Conservation (phyloP, 1,284 basidiomycete genomes). For the Cyathus pygmaeus region DNA sequence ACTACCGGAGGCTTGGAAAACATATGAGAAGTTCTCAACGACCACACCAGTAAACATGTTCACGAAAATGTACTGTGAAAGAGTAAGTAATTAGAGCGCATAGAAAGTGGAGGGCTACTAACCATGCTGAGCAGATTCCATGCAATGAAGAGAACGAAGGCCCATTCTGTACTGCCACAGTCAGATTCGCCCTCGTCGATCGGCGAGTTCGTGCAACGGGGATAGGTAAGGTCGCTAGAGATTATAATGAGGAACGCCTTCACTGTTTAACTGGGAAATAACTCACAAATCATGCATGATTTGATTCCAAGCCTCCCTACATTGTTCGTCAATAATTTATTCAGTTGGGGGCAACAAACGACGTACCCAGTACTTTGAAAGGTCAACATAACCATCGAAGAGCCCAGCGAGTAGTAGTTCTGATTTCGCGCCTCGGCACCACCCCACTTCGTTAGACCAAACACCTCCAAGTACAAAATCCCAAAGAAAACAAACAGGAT, state of each 20-base stretch:
- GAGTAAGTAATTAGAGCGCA: neutral
- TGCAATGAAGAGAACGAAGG: constrained; percentile 90
- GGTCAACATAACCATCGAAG: constrained; percentile 86
- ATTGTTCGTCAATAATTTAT: constrained; percentile 5
- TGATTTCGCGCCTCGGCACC: constrained; percentile 75
- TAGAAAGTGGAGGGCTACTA: constrained; percentile 31
- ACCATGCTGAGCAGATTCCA: constrained; percentile 99
- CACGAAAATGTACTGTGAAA: constrained; percentile 86
- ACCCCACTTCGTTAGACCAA: constrained; percentile 91
- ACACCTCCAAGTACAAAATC: constrained; percentile 92
- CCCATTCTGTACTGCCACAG: constrained; percentile 90
- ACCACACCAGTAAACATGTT: constrained; percentile 97
- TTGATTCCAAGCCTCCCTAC: constrained; percentile 91
- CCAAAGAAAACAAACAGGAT: constrained; percentile 93
- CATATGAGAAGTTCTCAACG: constrained; percentile 96
- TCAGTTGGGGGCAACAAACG: constrained; percentile 4
- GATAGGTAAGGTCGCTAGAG: constrained; percentile 79
- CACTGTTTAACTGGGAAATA: neutral
- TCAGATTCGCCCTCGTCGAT: constrained; percentile 71
- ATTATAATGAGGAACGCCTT: constrained; percentile 10
- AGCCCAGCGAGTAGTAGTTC: constrained; percentile 88
- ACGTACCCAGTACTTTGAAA: constrained; percentile 81
- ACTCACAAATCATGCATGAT: constrained; percentile 95
- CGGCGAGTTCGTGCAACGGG: constrained; percentile 82
- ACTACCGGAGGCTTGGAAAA: constrained; percentile 87